A percentile compares a stretch with the other conserved stretches of the same genome.
Evolutionary conservation across 139 green algal genomes (phyloP).

Genomic region (Auxenochlorella pyrenoidosa): DNA sequence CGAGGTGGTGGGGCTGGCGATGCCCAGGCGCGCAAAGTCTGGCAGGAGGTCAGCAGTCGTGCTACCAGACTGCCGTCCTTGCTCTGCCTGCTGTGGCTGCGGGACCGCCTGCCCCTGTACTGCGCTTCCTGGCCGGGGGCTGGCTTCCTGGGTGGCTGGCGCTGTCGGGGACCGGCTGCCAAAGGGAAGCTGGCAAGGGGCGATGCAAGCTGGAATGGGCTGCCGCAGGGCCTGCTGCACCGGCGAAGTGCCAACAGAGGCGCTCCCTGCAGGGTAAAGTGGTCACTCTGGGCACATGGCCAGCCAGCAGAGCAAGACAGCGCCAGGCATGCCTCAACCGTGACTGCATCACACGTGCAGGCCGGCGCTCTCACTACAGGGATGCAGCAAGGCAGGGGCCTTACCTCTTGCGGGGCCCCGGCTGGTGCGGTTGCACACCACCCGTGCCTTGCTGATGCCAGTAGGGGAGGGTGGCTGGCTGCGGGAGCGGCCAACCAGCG

Average conservation of each 20-base stretch:
- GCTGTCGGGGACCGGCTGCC: no score
- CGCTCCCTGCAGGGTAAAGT: neutral
- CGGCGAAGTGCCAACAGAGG: neutral
- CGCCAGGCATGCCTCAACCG: no score
- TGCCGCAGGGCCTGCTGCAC: neutral
- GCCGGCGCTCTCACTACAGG: no score
- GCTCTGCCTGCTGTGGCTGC: neutral
- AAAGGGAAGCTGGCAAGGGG: neutral
- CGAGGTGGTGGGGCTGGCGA: neutral
- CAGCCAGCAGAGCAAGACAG: no score
- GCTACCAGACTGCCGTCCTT: neutral
- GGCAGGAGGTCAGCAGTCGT: neutral
- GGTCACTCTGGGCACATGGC: no score
- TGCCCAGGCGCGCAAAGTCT: neutral
- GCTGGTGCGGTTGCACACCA: neutral
- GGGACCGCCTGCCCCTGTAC: neutral
- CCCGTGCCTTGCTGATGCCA: neutral
- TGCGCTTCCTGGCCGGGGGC: no score
- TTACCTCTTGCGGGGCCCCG: no score
- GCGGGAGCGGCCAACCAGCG: neutral
- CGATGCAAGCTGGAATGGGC: neutral
- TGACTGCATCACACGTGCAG: no score
- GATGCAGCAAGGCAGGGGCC: no score
- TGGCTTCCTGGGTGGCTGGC: neutral
- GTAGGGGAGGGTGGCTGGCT: constrained; percentile 8